Percentiles rank a stretch among this genome's conserved stretches.
Conservation (phyloP, 768 basidiomycete species). For the Leccinum variicolor region DNA sequence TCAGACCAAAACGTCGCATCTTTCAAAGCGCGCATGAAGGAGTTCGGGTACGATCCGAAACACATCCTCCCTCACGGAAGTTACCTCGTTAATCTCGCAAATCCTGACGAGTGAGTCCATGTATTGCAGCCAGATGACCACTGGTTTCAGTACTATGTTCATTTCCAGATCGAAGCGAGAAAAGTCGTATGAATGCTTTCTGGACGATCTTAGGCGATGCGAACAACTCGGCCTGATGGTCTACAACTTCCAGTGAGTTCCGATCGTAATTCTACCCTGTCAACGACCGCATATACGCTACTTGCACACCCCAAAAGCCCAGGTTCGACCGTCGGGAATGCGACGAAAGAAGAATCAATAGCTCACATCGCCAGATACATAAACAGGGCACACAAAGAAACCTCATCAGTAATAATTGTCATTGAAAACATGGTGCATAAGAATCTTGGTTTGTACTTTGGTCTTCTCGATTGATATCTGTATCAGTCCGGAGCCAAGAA, state of each 20-base stretch:
- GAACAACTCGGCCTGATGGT: constrained; percentile 68
- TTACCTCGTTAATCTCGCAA: constrained; percentile 83
- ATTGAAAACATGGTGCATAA: constrained; percentile 79
- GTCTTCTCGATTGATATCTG: background rate
- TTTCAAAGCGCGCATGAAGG: constrained; percentile 61
- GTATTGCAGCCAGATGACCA: background rate
- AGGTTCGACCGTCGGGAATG: constrained; percentile 76
- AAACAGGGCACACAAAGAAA: constrained; percentile 68
- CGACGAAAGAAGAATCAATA: constrained; percentile 59
- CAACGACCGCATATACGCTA: background rate
- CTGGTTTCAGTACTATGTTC: background rate
- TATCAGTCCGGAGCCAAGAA: constrained; percentile 75
- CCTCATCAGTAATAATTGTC: constrained; percentile 55
- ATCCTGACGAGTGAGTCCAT: constrained; percentile 63
- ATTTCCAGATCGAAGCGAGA: constrained; percentile 54
- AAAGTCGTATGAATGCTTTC: constrained; percentile 74
- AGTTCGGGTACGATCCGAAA: constrained; percentile 57
- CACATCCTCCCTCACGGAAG: constrained; percentile 80
- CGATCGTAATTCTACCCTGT: background rate
- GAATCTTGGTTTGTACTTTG: background rate
- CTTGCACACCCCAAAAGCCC: constrained; percentile 44
- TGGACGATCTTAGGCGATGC: constrained; percentile 79
- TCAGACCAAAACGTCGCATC: constrained; percentile 45
- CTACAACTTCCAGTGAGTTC: constrained; percentile 83
- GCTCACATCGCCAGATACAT: constrained; percentile 66